phyloP scores from a whole-genome alignment of 192 early-diverging fungal species.

The Geranomyces michiganensis region DNA sequence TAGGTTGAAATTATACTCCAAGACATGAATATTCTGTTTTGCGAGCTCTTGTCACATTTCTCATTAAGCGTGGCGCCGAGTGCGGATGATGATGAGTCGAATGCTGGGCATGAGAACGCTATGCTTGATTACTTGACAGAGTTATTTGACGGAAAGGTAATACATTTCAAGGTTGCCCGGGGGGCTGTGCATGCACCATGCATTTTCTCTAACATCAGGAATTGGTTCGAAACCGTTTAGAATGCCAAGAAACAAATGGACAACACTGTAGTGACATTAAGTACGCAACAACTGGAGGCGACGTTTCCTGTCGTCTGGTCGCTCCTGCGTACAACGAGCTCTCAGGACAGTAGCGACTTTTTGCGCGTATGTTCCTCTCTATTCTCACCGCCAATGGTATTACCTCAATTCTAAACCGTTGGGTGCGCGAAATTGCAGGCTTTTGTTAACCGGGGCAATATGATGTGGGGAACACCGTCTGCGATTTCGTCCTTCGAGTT shows the following conservation, averaged over 20 bases:
- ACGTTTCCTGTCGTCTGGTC: constrained; percentile 36
- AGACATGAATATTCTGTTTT: constrained; percentile 73
- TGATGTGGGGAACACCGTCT: constrained; percentile 14
- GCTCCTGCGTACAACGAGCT: constrained; percentile 17
- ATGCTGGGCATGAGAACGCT: constrained; percentile 50
- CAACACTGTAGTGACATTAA: constrained; percentile 10
- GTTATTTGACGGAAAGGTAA: constrained; percentile 51
- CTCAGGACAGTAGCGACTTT: neutral
- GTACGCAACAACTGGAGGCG: constrained; percentile 23
- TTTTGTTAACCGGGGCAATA: neutral
- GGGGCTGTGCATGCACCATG: too few species aligned
- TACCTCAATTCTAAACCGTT: too few species aligned
- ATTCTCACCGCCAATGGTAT: too few species aligned
- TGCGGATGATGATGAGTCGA: constrained; percentile 36
- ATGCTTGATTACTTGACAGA: constrained; percentile 62
- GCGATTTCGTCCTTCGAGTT: constrained; percentile 6
- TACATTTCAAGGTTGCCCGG: too few species aligned
- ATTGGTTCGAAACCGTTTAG: neutral
- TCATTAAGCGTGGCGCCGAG: constrained; percentile 31
- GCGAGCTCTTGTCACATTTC: constrained; percentile 67
- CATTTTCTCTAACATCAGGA: too few species aligned
- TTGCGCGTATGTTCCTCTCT: neutral
- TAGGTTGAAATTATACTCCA: constrained; percentile 58
- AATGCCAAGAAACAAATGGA: neutral
- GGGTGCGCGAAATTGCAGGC: too few species aligned